These are phyloP conservation scores for Cladophialophora yegresii DNA, from an alignment of 2,329 filamentous ascomycete genomes.

Conservation along the genomic window DNA sequence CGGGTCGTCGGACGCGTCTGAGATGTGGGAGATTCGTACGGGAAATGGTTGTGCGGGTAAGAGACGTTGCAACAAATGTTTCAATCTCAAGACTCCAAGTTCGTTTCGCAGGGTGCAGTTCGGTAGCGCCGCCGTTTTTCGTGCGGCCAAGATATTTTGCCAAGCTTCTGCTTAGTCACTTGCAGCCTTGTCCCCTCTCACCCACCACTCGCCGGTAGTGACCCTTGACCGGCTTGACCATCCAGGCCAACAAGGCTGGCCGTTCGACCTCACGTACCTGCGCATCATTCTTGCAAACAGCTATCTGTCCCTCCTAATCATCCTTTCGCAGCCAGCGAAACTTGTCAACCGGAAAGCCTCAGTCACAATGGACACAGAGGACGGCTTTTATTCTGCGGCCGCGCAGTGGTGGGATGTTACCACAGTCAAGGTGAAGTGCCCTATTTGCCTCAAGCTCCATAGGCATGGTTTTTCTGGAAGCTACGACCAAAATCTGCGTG, in stretches of 20 bases:
- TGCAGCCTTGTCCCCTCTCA: neutral
- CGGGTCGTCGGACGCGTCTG: neutral
- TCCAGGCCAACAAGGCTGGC: neutral
- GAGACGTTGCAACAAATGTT: slow-evolving; percentile 8
- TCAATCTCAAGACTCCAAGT: slow-evolving; percentile 11
- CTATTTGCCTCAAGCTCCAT: too few relatives aligned
- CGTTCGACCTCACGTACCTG: too few relatives aligned
- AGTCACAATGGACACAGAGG: neutral
- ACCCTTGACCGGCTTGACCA: neutral
- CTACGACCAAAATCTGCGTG: too few relatives aligned
- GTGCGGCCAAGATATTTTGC: slow-evolving; percentile 29
- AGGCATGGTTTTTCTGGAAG: too few relatives aligned
- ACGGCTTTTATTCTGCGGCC: neutral
- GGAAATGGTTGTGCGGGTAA: slow-evolving; percentile 20
- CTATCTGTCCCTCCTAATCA: too few relatives aligned
- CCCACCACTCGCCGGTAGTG: neutral
- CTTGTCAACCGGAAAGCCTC: neutral
- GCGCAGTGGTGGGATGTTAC: neutral
- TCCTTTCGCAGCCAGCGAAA: neutral
- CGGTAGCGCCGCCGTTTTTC: slow-evolving; percentile 12
- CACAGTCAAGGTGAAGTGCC: neutral
- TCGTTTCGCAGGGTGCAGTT: slow-evolving; percentile 6
- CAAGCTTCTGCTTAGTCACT: slow-evolving; percentile 14
- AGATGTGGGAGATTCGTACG: slow-evolving; percentile 17
- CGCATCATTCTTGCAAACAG: too few relatives aligned